These are phyloP conservation scores for Leccinum obscurum DNA, from an alignment of 768 basidiomycete genomes.

Conservation along the genomic window DNA sequence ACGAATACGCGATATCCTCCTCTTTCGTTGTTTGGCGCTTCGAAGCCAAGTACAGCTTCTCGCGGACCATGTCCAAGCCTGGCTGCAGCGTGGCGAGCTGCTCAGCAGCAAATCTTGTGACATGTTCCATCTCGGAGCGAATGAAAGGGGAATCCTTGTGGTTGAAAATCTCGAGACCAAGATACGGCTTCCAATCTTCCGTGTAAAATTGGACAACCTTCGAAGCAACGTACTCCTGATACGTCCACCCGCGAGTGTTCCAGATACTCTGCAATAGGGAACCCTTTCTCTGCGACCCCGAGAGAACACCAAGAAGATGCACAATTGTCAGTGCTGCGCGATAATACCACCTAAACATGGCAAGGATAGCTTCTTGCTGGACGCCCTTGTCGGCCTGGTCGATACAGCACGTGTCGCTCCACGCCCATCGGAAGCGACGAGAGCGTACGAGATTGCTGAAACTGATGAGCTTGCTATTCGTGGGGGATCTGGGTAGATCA, in stretches of 20 bases:
- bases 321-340: not conserved
- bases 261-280: not conserved
- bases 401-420: not conserved
- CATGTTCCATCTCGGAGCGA: not conserved
- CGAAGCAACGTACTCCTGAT: not conserved
- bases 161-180: not conserved
- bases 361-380: not conserved
- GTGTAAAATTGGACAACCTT: not conserved
- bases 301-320: not conserved
- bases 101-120: not conserved
- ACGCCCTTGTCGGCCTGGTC: not conserved
- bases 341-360: not conserved
- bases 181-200: not conserved
- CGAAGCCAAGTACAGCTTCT: not conserved
- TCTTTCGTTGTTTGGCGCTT: not conserved
- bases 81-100: not conserved
- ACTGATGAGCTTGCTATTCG: not conserved
- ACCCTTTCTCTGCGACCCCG: not conserved
- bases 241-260: not conserved
- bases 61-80: not conserved
- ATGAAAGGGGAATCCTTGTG: not conserved
- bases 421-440: not conserved
- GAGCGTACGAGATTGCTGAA: not conserved
- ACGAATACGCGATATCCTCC: not conserved
- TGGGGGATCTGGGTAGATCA: not conserved